Base-by-base conservation (phyloP, 495 filamentous ascomycete genomes). In the Penicillium tannophilum region DNA sequence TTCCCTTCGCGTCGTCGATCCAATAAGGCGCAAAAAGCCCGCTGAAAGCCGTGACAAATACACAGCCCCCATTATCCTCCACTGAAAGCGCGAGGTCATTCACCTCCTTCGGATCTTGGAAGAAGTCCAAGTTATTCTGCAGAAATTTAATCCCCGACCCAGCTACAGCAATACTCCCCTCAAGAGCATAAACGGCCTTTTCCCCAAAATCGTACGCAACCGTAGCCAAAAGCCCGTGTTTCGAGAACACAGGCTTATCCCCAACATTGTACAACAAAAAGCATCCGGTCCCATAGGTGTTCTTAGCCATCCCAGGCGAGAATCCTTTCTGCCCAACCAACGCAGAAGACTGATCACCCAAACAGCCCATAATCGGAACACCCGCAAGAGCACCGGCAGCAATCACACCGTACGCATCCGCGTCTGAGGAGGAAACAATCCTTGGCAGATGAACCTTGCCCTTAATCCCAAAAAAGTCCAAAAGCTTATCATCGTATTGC, bases 41-140 rank as follows among this genome's bases (percentile, higher is more conserved):
- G 70, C 90, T 95, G 71, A 98, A 98, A 6, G 93, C 93, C 12
- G 93, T 97, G 47, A 98, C 93, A 66, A 98, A 98, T 8, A 96
- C 86, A 47, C 93, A 90, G 5, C 93, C 93, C 44, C 93, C 93
- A 59, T 90, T 97, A 61, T 98, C 90, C 23, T 87, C 67, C 4
- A 97, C 93, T 3, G 84, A 88, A 59, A 82, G 80, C 11, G 93
- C 93, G 28, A 97, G 78, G 35, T 92, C 87, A 53, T 85, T 90
- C 54, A 98, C 88, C 66, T 94, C 84, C 59, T 82, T 81, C 0
- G 91, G 88, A 39, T 88, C 75, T 16, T 85, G 76, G 61, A 90
- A 86, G 72, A 98, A 91, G 12, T 85, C 86, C 33, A 97, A 72
- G 68, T 97, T 98, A 66, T 95, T 88, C 75, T 88, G 85, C 58